Evolutionary conservation across 108 stramenopile genomes (phyloP).

Genomic region (Pseudonitzschia multiseries): DNA sequence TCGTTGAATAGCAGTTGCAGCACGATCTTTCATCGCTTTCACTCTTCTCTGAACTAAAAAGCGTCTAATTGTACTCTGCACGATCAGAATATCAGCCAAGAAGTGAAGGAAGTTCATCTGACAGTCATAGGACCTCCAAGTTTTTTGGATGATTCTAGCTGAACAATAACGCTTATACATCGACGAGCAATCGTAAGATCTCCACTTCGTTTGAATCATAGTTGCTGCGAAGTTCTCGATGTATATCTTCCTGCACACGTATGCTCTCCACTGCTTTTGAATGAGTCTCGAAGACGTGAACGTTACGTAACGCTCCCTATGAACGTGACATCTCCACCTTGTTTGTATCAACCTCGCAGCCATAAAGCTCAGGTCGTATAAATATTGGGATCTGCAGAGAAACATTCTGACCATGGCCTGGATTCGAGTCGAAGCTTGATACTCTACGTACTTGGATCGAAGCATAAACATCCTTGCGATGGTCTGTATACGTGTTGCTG

Average conservation of each 20-base stretch:
- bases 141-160: slow-evolving; percentile 30
- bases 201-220: slow-evolving; percentile 39
- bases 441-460: slow-evolving; percentile 2
- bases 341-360: not conserved
- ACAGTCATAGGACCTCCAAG: slow-evolving; percentile 51
- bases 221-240: slow-evolving; percentile 18
- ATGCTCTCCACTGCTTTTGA: slow-evolving; percentile 38
- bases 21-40: not conserved
- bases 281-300: slow-evolving; percentile 18
- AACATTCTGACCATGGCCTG: not conserved
- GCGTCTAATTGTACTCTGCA: slow-evolving; percentile 65
- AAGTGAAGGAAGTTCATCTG: slow-evolving; percentile 74
- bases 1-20: slow-evolving; percentile 18
- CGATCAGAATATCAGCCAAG: slow-evolving; percentile 70
- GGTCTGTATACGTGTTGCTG: slow-evolving; percentile 30
- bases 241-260: slow-evolving; percentile 23
- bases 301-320: not conserved
- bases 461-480: slow-evolving; percentile 9
- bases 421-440: slow-evolving; percentile 47
- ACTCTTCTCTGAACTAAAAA: slow-evolving; percentile 37
- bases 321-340: slow-evolving; percentile 36
- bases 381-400: slow-evolving; percentile 1
- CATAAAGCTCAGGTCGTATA: not conserved
- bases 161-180: slow-evolving; percentile 14
- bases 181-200: slow-evolving; percentile 19